phyloP scores from a whole-genome alignment of 768 basidiomycete genomes.

The Suillus plorans region DNA sequence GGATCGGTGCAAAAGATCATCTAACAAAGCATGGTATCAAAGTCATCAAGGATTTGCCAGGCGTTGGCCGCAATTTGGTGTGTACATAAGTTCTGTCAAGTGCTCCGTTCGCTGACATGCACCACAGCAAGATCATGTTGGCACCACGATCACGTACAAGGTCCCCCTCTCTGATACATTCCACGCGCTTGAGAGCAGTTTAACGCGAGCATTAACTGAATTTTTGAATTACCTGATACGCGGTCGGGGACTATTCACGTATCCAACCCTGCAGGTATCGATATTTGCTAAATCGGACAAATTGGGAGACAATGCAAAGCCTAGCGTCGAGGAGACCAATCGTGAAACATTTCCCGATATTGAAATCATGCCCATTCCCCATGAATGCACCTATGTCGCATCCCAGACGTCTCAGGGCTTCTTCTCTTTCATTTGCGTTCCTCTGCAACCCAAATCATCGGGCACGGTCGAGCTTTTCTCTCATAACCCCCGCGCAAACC shows the following conservation, averaged over 20 bases:
- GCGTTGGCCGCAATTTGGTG: slow-evolving; percentile 35
- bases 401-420: slow-evolving; percentile 20
- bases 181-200: slow-evolving; percentile 22
- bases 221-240: slow-evolving; percentile 32
- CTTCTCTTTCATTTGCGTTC: slow-evolving; percentile 24
- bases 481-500: slow-evolving; percentile 15
- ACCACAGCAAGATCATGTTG: slow-evolving; percentile 39
- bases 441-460: slow-evolving; percentile 21
- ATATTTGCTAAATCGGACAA: slow-evolving; percentile 32
- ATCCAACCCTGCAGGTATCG: slow-evolving; percentile 30
- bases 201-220: slow-evolving; percentile 29
- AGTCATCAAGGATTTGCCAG: slow-evolving; percentile 32
- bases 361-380: slow-evolving; percentile 36
- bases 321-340: slow-evolving; percentile 13
- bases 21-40: slow-evolving; percentile 28
- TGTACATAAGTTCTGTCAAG: neutral
- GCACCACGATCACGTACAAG: slow-evolving; percentile 33
- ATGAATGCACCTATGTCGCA: slow-evolving; percentile 8
- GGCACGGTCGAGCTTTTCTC: slow-evolving; percentile 22
- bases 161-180: slow-evolving; percentile 34
- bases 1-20: slow-evolving; percentile 43
- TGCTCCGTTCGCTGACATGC: neutral
- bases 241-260: slow-evolving; percentile 34
- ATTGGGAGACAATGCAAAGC: slow-evolving; percentile 14
- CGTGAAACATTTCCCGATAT: slow-evolving; percentile 36